Evolutionary conservation across 306 rosid species (phyloP), one percentile per base, ranked within the genome.

Genomic region (Prosopis cineraria): DNA sequence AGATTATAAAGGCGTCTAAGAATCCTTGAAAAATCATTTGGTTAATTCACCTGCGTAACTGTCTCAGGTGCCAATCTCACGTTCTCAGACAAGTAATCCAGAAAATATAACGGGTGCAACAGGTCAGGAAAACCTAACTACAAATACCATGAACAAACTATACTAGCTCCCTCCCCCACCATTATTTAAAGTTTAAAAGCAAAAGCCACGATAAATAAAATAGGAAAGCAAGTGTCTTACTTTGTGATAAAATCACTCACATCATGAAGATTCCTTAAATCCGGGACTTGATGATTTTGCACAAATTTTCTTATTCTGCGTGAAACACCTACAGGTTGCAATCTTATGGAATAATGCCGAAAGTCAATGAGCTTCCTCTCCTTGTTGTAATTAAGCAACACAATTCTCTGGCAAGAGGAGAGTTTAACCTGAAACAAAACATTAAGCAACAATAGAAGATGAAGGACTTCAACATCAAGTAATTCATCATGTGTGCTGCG

Each of bases 181-280:
- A 69, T 36, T 37, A 73, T 69, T 44, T 39, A 58, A 43, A 79
- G 27, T 59, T 16, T 20, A 66, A 30, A 19, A 53, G 8, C 58
- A 52, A 55, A 41, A 60, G 47, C 52, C 7, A 50, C 31, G 9
- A 33, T 81, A 10, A 50, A 75, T 11, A 60, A 73, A 47, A 47
- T 4, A 47, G 67, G 11, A 2, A 22, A 53, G 13, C 59, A 81
- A 66, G 67, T 36, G 8, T 77, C 81, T 90, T 91, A 95, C 99
- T 93, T 95, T 78, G 98, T 91, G 80, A 95, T 86, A 73, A 93
- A 95, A 84, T 95, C 98, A 31, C 98, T 95, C 64, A 95, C 99
- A 30, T 95, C 99, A 79, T 89, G 97, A 85, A 95, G 97, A 89
- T 87, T 95, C 68, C 89, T 86, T 34, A 93, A 89, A 84, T 95